A percentile compares a stretch with the other conserved stretches of the same genome.
phyloP scores from a whole-genome alignment of 2,329 filamentous ascomycete genomes.

The Epichloe amarillans region DNA sequence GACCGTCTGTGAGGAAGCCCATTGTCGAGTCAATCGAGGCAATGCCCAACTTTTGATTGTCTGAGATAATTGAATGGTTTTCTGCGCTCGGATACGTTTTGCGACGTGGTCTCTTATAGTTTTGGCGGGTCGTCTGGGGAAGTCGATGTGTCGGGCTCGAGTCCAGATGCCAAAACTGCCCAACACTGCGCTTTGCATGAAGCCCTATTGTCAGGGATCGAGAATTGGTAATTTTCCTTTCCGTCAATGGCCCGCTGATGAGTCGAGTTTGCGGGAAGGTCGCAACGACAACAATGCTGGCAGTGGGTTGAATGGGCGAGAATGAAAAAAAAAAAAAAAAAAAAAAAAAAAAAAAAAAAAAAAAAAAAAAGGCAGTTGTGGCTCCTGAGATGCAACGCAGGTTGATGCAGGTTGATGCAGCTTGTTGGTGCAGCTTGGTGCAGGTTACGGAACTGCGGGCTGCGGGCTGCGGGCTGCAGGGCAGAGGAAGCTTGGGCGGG shows the following conservation, averaged over 20 bases:
- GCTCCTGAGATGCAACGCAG: no score
- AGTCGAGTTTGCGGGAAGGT: not conserved
- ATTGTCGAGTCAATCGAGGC: slow-evolving; percentile 6
- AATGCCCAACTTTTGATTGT: no score
- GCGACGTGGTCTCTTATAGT: no score
- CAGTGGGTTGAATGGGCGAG: not conserved
- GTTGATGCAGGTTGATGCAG: not conserved
- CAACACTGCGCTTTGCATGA: not conserved
- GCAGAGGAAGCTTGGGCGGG: not conserved
- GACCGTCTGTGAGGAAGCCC: slow-evolving; percentile 22
- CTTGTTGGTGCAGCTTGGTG: not conserved
- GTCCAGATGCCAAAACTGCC: not conserved
- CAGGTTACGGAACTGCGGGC: not conserved
- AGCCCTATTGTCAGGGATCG: not conserved
- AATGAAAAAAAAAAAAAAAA: not conserved
- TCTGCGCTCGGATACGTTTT: no score
- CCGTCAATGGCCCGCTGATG: not conserved
- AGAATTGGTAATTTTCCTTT: not conserved
- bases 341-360: no score
- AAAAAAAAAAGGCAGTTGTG: no score
- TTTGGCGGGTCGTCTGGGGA: no score
- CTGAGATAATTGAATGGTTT: no score
- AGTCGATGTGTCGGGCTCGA: not conserved
- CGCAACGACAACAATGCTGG: no score
- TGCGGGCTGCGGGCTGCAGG: not conserved